Percentiles rank a stretch among this genome's conserved stretches.
Evolutionary conservation across 345 rosid genomes (phyloP).

Genomic region (Ricinus communis): DNA sequence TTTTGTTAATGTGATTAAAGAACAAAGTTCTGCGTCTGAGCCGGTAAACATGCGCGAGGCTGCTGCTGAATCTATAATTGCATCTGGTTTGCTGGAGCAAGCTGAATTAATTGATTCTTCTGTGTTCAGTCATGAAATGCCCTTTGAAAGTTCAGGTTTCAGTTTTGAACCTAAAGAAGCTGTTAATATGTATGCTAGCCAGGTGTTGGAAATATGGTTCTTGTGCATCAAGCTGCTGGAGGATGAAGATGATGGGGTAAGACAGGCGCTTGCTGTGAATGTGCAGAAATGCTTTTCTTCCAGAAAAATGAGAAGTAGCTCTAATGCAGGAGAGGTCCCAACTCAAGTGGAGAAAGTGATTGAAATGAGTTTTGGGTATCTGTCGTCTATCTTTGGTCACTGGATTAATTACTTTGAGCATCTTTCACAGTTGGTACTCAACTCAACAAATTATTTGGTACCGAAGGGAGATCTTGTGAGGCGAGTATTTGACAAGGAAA

Average conservation of each 20-base stretch:
- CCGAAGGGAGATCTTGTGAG: slow-evolving; percentile 67
- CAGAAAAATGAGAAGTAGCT: slow-evolving; percentile 20
- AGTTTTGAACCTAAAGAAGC: slow-evolving; percentile 37
- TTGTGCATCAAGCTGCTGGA: slow-evolving; percentile 75
- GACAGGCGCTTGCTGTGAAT: slow-evolving; percentile 59
- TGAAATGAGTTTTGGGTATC: slow-evolving; percentile 64
- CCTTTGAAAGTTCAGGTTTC: slow-evolving; percentile 27
- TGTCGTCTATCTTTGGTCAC: slow-evolving; percentile 68
- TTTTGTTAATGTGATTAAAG: slow-evolving; percentile 58
- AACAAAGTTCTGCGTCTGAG: slow-evolving; percentile 74
- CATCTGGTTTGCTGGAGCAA: slow-evolving; percentile 84
- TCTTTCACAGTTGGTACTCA: slow-evolving; percentile 60
- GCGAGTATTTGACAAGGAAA: slow-evolving; percentile 90
- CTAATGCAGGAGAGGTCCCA: slow-evolving; percentile 43
- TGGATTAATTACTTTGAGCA: slow-evolving; percentile 66
- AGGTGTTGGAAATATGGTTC: slow-evolving; percentile 69
- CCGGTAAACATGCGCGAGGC: slow-evolving; percentile 77
- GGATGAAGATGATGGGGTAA: slow-evolving; percentile 88
- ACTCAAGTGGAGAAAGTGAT: slow-evolving; percentile 87
- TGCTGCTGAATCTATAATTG: slow-evolving; percentile 76
- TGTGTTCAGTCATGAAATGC: slow-evolving; percentile 36
- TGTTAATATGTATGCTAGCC: slow-evolving; percentile 47
- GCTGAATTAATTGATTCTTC: slow-evolving; percentile 61
- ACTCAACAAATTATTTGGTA: slow-evolving; percentile 46
- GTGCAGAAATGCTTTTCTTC: slow-evolving; percentile 62